Percentiles rank a stretch among this genome's conserved stretches.
Evolutionary conservation across 2,329 filamentous ascomycete genomes (phyloP).

Genomic region (Nannizzia gypsea): DNA sequence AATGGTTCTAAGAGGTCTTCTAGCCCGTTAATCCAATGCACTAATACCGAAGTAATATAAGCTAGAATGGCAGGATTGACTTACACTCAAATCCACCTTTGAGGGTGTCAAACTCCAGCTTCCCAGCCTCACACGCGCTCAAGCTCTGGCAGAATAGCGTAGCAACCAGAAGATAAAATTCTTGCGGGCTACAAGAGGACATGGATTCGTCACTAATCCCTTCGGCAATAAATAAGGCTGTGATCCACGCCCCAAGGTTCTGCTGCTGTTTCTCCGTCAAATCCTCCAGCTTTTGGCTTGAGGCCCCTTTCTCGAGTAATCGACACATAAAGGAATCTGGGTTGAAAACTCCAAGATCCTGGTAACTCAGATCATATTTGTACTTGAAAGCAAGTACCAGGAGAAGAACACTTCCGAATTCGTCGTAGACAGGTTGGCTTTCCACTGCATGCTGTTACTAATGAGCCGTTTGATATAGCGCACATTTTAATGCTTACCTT

Average conservation of each 20-base stretch:
- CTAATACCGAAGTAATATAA: neutral
- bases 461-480: neutral
- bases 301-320: conserved; percentile 38
- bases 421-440: conserved; percentile 54
- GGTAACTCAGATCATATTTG: conserved; percentile 43
- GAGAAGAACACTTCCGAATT: conserved; percentile 51
- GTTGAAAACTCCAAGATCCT: conserved; percentile 42
- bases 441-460: conserved; percentile 32
- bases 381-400: conserved; percentile 47
- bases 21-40: neutral
- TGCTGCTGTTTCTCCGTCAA: conserved; percentile 45
- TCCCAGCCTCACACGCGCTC: conserved; percentile 44
- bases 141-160: conserved; percentile 52
- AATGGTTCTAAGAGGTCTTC: conserved; percentile 52
- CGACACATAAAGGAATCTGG: conserved; percentile 45
- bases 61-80: conserved; percentile 14
- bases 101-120: conserved; percentile 46
- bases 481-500: conserved; percentile 29
- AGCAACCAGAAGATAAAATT: conserved; percentile 52
- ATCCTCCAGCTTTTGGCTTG: conserved; percentile 39
- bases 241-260: conserved; percentile 49
- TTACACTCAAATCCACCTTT: conserved; percentile 52
- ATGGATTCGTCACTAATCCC: conserved; percentile 54
- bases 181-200: conserved; percentile 51
- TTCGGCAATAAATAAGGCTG: conserved; percentile 50